These are phyloP conservation scores for Fusarium chuoi DNA, from an alignment of 2,329 filamentous ascomycete species.

Conservation along the genomic window DNA sequence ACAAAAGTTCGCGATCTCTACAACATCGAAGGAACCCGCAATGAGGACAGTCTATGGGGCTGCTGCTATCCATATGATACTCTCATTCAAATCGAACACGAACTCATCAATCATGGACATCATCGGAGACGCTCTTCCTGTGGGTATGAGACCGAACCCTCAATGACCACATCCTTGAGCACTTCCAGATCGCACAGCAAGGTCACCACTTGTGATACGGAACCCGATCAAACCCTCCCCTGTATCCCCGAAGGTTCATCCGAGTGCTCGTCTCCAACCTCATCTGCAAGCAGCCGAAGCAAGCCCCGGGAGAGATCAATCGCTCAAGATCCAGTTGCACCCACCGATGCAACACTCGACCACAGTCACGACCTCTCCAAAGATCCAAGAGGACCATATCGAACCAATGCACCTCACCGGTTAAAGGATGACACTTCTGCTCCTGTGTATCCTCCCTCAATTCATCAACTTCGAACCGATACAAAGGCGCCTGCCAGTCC, in stretches of 20 bases:
- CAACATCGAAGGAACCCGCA: constrained; percentile 43
- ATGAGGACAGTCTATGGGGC: constrained; percentile 39
- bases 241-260: constrained; percentile 32
- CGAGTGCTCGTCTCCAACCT: constrained; percentile 9
- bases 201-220: not conserved
- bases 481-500: constrained; percentile 15
- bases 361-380: constrained; percentile 17
- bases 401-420: not conserved
- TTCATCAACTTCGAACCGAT: constrained; percentile 30
- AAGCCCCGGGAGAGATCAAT: constrained; percentile 27
- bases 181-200: constrained; percentile 5
- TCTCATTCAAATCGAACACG: constrained; percentile 46
- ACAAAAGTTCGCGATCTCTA: constrained; percentile 47
- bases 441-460: constrained; percentile 16
- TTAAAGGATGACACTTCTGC: constrained; percentile 17
- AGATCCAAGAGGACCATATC: constrained; percentile 7
- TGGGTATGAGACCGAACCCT: constrained; percentile 35
- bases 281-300: constrained; percentile 2
- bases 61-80: constrained; percentile 46
- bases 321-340: constrained; percentile 11
- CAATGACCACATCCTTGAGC: constrained; percentile 36
- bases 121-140: constrained; percentile 5
- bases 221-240: constrained; percentile 10
- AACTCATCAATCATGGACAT: constrained; percentile 47
- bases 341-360: constrained; percentile 19